A percentile compares a stretch with the other conserved stretches of the same genome.
These are phyloP conservation scores for Beta corolliflora DNA, from an alignment of 179 eudicot species.

Conservation along the genomic window DNA sequence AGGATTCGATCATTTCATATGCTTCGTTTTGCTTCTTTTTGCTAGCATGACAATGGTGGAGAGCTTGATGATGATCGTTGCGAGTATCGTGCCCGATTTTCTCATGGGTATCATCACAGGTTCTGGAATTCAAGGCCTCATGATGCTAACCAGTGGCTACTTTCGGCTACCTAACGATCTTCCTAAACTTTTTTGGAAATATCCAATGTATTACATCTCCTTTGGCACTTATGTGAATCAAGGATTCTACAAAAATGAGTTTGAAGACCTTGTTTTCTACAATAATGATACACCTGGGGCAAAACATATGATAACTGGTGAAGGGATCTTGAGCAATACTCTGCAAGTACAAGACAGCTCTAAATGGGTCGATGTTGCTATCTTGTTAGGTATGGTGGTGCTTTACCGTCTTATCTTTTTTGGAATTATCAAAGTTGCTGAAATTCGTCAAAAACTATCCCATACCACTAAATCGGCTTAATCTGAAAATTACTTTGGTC, in stretches of 20 bases:
- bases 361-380: slow-evolving; percentile 59
- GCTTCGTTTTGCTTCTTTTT: slow-evolving; percentile 34
- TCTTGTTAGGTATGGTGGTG: slow-evolving; percentile 54
- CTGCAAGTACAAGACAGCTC: slow-evolving; percentile 54
- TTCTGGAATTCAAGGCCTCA: slow-evolving; percentile 3
- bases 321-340: slow-evolving; percentile 27
- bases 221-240: slow-evolving; percentile 46
- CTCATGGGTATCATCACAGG: no score
- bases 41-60: neutral
- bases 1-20: slow-evolving; percentile 31
- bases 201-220: slow-evolving; percentile 52
- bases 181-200: slow-evolving; percentile 43
- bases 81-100: no score
- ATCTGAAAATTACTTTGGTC: neutral
- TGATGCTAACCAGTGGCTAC: slow-evolving; percentile 50
- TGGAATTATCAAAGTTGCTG: slow-evolving; percentile 37
- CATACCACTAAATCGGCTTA: neutral
- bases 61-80: no score
- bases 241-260: no score
- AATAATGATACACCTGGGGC: neutral
- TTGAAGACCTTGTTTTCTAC: slow-evolving; percentile 18
- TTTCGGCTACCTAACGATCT: slow-evolving; percentile 45
- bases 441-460: slow-evolving; percentile 20
- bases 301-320: neutral
- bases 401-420: slow-evolving; percentile 46